phyloP scores from a whole-genome alignment of 768 basidiomycete genomes.

The Crepidotus variabilis region DNA sequence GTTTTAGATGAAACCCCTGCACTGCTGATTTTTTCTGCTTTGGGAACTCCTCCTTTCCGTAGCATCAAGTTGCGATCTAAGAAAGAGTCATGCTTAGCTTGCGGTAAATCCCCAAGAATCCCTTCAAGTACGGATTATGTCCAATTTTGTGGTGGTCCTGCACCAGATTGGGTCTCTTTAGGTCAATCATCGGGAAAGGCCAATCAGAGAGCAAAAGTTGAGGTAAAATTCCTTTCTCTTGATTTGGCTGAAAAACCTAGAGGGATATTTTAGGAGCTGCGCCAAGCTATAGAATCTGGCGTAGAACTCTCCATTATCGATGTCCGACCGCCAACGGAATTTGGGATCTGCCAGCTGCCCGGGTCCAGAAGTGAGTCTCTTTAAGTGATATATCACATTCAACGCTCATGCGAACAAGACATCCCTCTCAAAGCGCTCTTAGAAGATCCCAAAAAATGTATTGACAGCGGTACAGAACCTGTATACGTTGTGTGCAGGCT shows the following conservation, averaged over 20 bases:
- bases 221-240: slow-evolving; percentile 27
- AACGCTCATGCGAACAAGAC: slow-evolving; percentile 40
- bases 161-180: slow-evolving; percentile 59
- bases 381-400: neutral
- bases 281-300: slow-evolving; percentile 26
- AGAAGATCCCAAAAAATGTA: slow-evolving; percentile 47
- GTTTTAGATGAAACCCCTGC: slow-evolving; percentile 55
- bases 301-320: slow-evolving; percentile 55
- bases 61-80: slow-evolving; percentile 76
- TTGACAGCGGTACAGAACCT: slow-evolving; percentile 26
- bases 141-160: slow-evolving; percentile 76
- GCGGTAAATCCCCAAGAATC: slow-evolving; percentile 38
- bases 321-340: slow-evolving; percentile 76
- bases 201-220: slow-evolving; percentile 38
- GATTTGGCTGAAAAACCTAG: neutral
- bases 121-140: slow-evolving; percentile 61
- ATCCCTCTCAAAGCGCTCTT: slow-evolving; percentile 67
- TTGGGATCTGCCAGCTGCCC: slow-evolving; percentile 80
- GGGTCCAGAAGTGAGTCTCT: slow-evolving; percentile 60
- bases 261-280: slow-evolving; percentile 43
- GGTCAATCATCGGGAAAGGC: slow-evolving; percentile 43
- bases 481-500: slow-evolving; percentile 75
- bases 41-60: slow-evolving; percentile 70
- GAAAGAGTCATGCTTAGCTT: slow-evolving; percentile 71
- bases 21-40: slow-evolving; percentile 72